Percentiles rank a stretch among this genome's conserved stretches.
These are phyloP conservation scores for Fusarium gaditjirri DNA, from an alignment of 2,329 filamentous ascomycete genomes.

Conservation along the genomic window DNA sequence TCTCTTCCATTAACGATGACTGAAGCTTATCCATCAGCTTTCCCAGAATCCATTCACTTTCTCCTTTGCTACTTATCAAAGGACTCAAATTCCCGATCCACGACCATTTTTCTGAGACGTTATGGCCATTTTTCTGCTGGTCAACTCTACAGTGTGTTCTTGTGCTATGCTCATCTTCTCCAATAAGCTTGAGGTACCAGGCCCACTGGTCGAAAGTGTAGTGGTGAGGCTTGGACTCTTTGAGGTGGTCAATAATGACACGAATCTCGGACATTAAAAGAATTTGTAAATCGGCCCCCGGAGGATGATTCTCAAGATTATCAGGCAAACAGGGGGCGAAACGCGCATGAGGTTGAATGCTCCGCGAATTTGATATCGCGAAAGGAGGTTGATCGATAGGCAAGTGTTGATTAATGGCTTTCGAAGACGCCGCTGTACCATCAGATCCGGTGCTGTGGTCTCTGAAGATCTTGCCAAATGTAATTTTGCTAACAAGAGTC, in stretches of 20 bases:
- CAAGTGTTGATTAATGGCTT: not conserved
- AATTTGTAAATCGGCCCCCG: not conserved
- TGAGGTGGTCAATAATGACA: not conserved
- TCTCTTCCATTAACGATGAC: not conserved
- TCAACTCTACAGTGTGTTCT: not conserved
- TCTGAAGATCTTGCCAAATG: not conserved
- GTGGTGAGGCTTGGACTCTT: not conserved
- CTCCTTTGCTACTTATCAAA: not conserved
- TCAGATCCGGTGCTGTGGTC: not conserved
- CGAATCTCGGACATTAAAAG: not conserved
- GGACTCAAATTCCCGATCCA: not conserved
- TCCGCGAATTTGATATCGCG: too few relatives aligned
- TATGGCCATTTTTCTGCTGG: not conserved
- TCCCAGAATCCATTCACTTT: not conserved
- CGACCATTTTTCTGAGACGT: not conserved
- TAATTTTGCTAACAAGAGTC: not conserved
- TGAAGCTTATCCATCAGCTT: not conserved
- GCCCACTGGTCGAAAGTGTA: not conserved
- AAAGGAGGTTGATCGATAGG: not conserved
- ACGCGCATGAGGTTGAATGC: too few relatives aligned
- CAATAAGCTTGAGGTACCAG: slow-evolving; percentile 5
- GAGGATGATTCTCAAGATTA: too few relatives aligned
- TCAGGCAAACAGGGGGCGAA: not conserved
- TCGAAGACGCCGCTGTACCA: not conserved
- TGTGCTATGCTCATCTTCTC: not conserved